Conservation (phyloP, 176 grass and related monocot species). For the Oryza glaberrima region DNA sequence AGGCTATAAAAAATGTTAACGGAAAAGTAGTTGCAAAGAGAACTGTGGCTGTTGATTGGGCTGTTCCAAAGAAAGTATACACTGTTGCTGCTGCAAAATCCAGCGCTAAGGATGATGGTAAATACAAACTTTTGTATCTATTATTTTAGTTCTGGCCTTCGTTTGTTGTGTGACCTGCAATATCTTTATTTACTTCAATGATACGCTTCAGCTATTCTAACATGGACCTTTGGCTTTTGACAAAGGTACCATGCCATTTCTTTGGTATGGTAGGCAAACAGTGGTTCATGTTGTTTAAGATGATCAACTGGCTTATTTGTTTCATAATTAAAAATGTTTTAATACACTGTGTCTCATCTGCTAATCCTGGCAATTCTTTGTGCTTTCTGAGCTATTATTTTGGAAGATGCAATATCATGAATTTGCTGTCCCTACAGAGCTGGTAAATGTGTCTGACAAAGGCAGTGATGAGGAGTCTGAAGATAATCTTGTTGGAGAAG, state of each 20-base stretch:
- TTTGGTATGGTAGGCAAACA: neutral
- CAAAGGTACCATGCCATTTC: neutral
- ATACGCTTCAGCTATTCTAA: neutral
- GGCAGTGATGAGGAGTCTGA: conserved; percentile 61
- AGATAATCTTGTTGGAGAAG: conserved; percentile 56
- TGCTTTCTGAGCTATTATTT: conserved; percentile 27
- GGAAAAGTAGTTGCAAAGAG: conserved; percentile 78
- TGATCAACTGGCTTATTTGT: neutral
- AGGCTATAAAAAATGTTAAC: conserved; percentile 94
- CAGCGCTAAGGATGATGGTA: conserved; percentile 61
- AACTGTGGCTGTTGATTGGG: conserved; percentile 98
- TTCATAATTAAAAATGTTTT: neutral
- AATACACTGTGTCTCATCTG: neutral
- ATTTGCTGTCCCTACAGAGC: conserved; percentile 53
- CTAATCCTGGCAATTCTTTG: conserved; percentile 10
- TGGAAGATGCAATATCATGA: conserved; percentile 21
- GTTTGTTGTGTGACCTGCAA: conserved; percentile 9
- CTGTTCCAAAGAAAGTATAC: conserved; percentile 87
- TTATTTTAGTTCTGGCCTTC: neutral
- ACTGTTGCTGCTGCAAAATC: conserved; percentile 70
- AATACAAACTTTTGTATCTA: conserved; percentile 28
- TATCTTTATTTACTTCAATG: conserved; percentile 23
- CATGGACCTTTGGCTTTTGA: neutral
- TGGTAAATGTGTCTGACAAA: conserved; percentile 42
- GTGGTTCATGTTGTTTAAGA: conserved; percentile 24